Evolutionary conservation across 768 basidiomycete genomes (phyloP).

Genomic region (Psilocybe cubensis): DNA sequence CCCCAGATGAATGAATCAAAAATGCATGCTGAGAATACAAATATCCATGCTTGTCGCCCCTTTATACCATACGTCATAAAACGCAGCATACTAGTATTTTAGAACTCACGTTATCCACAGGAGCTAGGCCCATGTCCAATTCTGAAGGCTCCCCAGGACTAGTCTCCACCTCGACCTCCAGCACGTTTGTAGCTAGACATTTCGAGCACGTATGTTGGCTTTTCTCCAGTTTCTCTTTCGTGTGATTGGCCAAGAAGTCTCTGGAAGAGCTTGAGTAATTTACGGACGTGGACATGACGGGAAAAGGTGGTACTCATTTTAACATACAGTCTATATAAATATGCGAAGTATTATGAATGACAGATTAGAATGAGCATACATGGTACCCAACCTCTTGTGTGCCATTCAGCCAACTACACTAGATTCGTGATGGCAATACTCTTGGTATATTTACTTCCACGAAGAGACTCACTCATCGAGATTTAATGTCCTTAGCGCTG

Average conservation of each 20-base stretch:
- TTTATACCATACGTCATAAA: background rate
- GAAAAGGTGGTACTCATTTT: too few relatives aligned
- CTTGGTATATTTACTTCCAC: too few relatives aligned
- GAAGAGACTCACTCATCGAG: too few relatives aligned
- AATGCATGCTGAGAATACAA: conserved; percentile 7
- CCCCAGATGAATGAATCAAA: conserved; percentile 9
- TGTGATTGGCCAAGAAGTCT: background rate
- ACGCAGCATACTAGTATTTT: background rate
- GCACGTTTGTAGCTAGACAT: background rate
- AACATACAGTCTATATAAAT: too few relatives aligned
- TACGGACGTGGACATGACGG: too few relatives aligned
- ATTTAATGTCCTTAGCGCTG: too few relatives aligned
- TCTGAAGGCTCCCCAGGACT: background rate
- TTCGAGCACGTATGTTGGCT: background rate
- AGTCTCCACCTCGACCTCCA: background rate
- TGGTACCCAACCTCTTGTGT: too few relatives aligned
- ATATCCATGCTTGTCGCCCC: conserved; percentile 4
- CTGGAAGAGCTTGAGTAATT: background rate
- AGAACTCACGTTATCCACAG: conserved; percentile 9
- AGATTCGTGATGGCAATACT: too few relatives aligned
- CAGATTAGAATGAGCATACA: too few relatives aligned
- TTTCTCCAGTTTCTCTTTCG: background rate
- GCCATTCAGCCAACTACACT: too few relatives aligned
- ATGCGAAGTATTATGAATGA: too few relatives aligned
- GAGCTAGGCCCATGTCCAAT: background rate